Evolutionary conservation across 345 rosid genomes (phyloP), one percentile per base, ranked within the genome.

Genomic region (Populus euphratica): DNA sequence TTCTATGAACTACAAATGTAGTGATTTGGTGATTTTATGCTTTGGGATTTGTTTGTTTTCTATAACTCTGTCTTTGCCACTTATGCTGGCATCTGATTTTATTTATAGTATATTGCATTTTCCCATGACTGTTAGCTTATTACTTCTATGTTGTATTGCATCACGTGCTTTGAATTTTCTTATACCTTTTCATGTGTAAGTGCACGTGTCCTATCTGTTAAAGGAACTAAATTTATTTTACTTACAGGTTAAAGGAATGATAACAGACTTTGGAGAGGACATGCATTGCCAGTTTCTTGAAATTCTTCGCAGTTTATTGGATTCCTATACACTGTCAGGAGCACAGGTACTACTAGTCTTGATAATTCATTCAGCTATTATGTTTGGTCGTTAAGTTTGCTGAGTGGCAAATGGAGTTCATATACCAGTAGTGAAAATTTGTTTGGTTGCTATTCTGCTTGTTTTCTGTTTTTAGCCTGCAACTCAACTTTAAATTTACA

Each of bases 211-310:
- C 38, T 65, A 50, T 39, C n/a, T 8, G 5, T 47, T 47, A 23
- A 23, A 39, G 43, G 23, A 73, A 64, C 52, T 78, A 39, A 79
- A 35, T 65, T 33, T 71, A 62, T 20, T 76, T 72, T 72, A 52
- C 71, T 23, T 73, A 44, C 89, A 96, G 99, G 98, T 96, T 72
- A 92, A 92, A 83, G 97, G 99, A 74, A 90, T 96, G 98, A 81
- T 90, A 82, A 93, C 98, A 70, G 98, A 94, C 81, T 94, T 94
- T 77, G 97, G 94, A 78, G 96, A 89, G 39, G 93, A 90, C 85
- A 92, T 96, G 99, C 92, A 96, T 72, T 96, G 97, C 88, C 98
- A 96, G 74, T 96, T 96, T 89, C 94, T 92, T 68, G 99, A 96
- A 85, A 96, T 94, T 85, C 90, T 96, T 70, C 95, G 99, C 50